Evolutionary conservation across 192 early-diverging fungal genomes (phyloP).

Genomic region (Coemansia sp.): DNA sequence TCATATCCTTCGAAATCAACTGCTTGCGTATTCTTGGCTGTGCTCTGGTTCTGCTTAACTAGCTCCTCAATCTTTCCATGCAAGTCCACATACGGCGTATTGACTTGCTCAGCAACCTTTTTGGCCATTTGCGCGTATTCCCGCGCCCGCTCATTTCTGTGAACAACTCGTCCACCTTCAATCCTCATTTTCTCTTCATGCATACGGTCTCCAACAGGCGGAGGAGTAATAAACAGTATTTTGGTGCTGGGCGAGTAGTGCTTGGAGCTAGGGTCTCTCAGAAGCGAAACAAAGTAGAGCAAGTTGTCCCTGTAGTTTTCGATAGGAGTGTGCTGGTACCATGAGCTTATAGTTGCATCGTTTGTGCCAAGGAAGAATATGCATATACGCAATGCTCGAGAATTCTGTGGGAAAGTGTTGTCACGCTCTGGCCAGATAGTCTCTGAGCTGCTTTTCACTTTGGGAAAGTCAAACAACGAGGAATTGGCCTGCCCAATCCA

Average conservation of each 20-base stretch:
- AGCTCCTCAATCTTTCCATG: neutral
- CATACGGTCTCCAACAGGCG: neutral
- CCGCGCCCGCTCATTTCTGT: neutral
- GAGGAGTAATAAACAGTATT: neutral
- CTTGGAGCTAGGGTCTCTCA: neutral
- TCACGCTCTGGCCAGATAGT: constrained; percentile 1
- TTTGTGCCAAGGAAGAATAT: constrained; percentile 1
- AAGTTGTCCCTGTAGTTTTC: neutral
- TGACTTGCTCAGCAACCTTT: neutral
- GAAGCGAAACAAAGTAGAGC: neutral
- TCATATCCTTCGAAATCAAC: neutral
- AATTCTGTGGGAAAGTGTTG: neutral
- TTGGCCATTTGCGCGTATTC: neutral
- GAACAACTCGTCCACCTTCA: neutral
- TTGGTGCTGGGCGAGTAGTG: neutral
- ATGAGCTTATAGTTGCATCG: neutral
- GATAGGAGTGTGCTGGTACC: neutral
- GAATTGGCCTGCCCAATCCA: neutral
- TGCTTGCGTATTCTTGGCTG: neutral
- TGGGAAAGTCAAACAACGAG: neutral
- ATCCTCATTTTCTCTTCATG: neutral
- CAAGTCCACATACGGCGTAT: neutral
- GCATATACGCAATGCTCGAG: neutral
- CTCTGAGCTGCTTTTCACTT: neutral
- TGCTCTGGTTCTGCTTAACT: neutral